phyloP scores from a whole-genome alignment of 192 early-diverging fungal species.

The Chytriomyces sp. region DNA sequence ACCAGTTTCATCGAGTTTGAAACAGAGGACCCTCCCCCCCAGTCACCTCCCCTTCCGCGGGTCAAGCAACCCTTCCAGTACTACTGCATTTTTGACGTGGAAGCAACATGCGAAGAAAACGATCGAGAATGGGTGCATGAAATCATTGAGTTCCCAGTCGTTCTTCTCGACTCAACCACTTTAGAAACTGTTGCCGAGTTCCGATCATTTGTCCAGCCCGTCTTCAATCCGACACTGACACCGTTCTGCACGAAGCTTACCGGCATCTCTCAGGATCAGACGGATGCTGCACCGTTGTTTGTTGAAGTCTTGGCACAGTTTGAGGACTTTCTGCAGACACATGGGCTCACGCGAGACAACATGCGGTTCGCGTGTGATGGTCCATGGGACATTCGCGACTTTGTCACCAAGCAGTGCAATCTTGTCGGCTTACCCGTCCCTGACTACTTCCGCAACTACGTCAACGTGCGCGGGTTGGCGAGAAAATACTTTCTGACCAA shows the following conservation, averaged over 20 bases:
- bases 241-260: constrained; percentile 78
- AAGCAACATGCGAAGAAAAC: constrained; percentile 76
- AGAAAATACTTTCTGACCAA: constrained; percentile 50
- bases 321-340: constrained; percentile 36
- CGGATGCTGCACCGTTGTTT: constrained; percentile 41
- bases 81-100: constrained; percentile 79
- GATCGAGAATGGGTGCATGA: constrained; percentile 57
- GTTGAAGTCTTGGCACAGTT: constrained; percentile 37
- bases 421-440: constrained; percentile 58
- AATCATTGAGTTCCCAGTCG: constrained; percentile 86
- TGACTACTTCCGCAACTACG: constrained; percentile 62
- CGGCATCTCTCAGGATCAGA: constrained; percentile 73
- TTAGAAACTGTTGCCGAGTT: constrained; percentile 69
- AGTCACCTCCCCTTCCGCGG: too few species aligned
- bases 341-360: neutral
- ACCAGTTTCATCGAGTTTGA: too few species aligned
- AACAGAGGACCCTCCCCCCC: too few species aligned
- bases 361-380: constrained; percentile 50
- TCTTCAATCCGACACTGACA: constrained; percentile 64
- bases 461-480: constrained; percentile 76
- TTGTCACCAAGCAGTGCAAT: constrained; percentile 75
- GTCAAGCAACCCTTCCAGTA: constrained; percentile 61
- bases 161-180: constrained; percentile 68
- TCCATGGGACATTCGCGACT: constrained; percentile 81
- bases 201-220: constrained; percentile 74